These are phyloP conservation scores for Sarocladiaceae sp. DNA, from an alignment of 2,329 filamentous ascomycete species.

Conservation along the genomic window DNA sequence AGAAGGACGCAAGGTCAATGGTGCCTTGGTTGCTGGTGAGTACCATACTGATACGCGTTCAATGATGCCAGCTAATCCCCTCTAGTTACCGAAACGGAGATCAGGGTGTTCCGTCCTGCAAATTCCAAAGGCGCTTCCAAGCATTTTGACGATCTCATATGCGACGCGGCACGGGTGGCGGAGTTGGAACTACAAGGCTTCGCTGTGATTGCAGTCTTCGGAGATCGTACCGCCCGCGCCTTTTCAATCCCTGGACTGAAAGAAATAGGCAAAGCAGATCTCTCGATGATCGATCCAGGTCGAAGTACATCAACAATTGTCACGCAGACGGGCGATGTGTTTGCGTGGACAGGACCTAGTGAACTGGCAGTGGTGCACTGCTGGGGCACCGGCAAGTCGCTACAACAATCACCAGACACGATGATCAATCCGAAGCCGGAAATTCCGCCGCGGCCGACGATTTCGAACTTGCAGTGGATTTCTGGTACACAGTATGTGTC, in stretches of 20 bases:
- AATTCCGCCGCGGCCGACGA: slow-evolving; percentile 78
- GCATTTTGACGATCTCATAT: slow-evolving; percentile 75
- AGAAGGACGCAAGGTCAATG: slow-evolving; percentile 68
- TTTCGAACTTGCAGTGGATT: slow-evolving; percentile 95
- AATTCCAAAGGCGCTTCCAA: slow-evolving; percentile 86
- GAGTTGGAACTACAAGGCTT: slow-evolving; percentile 69
- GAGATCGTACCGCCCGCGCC: slow-evolving; percentile 70
- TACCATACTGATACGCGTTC: no score
- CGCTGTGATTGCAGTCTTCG: slow-evolving; percentile 78
- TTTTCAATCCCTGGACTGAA: slow-evolving; percentile 85
- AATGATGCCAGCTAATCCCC: no score
- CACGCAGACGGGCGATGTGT: slow-evolving; percentile 70
- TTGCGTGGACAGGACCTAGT: slow-evolving; percentile 83
- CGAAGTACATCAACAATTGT: slow-evolving; percentile 66
- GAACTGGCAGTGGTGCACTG: slow-evolving; percentile 78
- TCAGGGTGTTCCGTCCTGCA: slow-evolving; percentile 83
- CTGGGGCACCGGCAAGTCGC: slow-evolving; percentile 67
- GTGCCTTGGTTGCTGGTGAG: slow-evolving; percentile 69
- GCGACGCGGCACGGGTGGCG: slow-evolving; percentile 72
- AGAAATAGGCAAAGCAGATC: slow-evolving; percentile 64
- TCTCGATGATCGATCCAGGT: slow-evolving; percentile 67
- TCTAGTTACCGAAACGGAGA: slow-evolving; percentile 63
- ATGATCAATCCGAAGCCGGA: slow-evolving; percentile 71
- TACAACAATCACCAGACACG: slow-evolving; percentile 61
- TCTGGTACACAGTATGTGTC: slow-evolving; percentile 89